Evolutionary conservation across 129 eudicot species (phyloP).

Genomic region (Smallanthus sonchifolius): DNA sequence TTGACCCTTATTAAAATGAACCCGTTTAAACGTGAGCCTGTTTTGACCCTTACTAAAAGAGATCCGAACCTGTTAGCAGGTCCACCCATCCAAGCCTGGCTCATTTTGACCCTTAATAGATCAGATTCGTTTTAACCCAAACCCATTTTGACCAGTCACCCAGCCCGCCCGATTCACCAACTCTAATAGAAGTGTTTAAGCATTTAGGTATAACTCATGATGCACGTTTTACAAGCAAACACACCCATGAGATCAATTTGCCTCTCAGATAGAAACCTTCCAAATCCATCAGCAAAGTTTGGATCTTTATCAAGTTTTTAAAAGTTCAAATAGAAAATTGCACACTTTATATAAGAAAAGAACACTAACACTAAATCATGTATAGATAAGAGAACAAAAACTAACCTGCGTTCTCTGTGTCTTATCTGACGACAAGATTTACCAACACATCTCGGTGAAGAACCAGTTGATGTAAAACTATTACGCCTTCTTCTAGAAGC

Average conservation of each 20-base stretch:
- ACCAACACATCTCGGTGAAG: conserved; percentile 62
- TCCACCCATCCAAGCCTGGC: not conserved
- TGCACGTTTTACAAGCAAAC: not conserved
- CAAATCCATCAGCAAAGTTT: not conserved
- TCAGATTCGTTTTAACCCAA: not conserved
- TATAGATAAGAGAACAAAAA: conserved; percentile 8
- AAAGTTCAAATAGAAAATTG: not conserved
- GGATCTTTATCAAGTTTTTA: not conserved
- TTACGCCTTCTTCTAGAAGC: conserved; percentile 59
- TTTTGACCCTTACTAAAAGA: not conserved
- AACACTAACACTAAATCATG: not conserved
- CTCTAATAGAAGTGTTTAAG: not conserved
- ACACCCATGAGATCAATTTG: conserved; percentile 1
- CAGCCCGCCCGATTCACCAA: not conserved
- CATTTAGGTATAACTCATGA: not conserved
- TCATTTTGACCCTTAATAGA: not conserved
- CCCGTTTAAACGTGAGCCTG: not conserved
- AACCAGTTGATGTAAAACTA: conserved; percentile 46
- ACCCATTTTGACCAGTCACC: not conserved
- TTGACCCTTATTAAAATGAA: not conserved
- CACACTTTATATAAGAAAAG: not conserved
- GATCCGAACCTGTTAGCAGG: not conserved
- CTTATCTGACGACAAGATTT: conserved; percentile 89
- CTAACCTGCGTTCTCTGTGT: conserved; percentile 61
- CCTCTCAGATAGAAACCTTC: conserved; percentile 10